phyloP scores from a whole-genome alignment of 495 filamentous ascomycete species.

The Jackrogersella multiformis region DNA sequence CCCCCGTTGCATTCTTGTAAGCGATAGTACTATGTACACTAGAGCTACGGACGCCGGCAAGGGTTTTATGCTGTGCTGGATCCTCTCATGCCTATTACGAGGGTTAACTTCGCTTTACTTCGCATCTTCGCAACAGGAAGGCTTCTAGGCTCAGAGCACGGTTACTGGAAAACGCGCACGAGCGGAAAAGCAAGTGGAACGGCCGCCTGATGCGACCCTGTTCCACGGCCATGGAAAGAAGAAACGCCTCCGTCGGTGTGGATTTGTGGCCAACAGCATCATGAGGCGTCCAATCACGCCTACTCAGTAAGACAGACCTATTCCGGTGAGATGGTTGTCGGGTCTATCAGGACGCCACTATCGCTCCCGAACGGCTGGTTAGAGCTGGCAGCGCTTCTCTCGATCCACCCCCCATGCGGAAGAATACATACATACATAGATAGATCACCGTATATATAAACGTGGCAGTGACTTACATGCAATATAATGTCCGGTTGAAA shows the following conservation, averaged over 20 bases:
- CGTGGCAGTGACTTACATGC: constrained; percentile 36
- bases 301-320: constrained; percentile 3
- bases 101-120: no score
- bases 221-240: constrained; percentile 39
- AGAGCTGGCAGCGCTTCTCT: constrained; percentile 13
- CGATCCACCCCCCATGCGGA: constrained; percentile 23
- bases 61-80: constrained; percentile 23
- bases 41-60: constrained; percentile 32
- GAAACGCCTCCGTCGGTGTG: constrained; percentile 32
- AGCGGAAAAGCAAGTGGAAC: constrained; percentile 35
- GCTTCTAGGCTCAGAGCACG: constrained; percentile 26
- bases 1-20: constrained; percentile 4
- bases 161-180: constrained; percentile 28
- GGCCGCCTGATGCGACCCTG: constrained; percentile 35
- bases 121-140: constrained; percentile 25
- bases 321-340: constrained; percentile 37
- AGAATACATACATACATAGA: constrained; percentile 13
- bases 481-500: constrained; percentile 17
- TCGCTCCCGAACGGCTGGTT: constrained; percentile 27
- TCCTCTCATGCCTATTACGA: constrained; percentile 6
- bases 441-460: constrained; percentile 14
- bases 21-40: no score
- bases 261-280: constrained; percentile 34
- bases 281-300: constrained; percentile 35
- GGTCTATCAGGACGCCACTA: constrained; percentile 27